Evolutionary conservation across 1,284 basidiomycete species (phyloP), one percentile per base, ranked within the genome.

Genomic region (Malassezia restricta): DNA sequence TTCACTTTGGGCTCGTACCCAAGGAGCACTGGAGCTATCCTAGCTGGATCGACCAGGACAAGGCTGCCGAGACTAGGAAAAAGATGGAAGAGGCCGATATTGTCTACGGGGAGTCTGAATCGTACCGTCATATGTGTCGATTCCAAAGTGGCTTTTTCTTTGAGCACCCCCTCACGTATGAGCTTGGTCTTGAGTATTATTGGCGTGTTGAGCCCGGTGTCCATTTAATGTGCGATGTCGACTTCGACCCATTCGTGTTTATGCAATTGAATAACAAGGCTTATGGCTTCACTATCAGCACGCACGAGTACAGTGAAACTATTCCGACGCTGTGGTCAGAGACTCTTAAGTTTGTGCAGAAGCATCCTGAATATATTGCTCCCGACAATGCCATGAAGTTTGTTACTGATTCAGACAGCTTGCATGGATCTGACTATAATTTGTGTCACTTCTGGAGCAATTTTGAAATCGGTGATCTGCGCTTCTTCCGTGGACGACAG

Each of bases 131-230:
- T 64, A 74, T 71, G 77, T 94, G 90, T 71, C 82, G 92, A 17
- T 95, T 84, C 77, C 89, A 94, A 74, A 88, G 86, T 49, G 89
- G 89, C 32, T 87, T 88, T 75, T 73, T 81, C 68, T 51, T 35
- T 35, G 51, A 43, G 6, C 69, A 74, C 38, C 62, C 59, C 3
- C 57, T 73, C 9, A 58, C 91, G 38, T 80, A 82, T 58, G 78
- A 82, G 48, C 44, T 47, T 27, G 44, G 44, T 5, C 90, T 85
- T 76, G 85, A 82, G 66, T 95, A 91, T 76, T 95, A 95, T 76
- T 95, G 91, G 91, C 82, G 83, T 66, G 82, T 87, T 73, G 79
- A 81, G 79, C 85, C 86, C 3, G 79, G 79, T 44, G 81, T 87
- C 57, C 80, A 82, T 66, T 85, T 81, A 68, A 85, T 81, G 69